These are phyloP conservation scores for Chrysanthemum makinoi DNA, from an alignment of 129 eudicot genomes.

Conservation along the genomic window DNA sequence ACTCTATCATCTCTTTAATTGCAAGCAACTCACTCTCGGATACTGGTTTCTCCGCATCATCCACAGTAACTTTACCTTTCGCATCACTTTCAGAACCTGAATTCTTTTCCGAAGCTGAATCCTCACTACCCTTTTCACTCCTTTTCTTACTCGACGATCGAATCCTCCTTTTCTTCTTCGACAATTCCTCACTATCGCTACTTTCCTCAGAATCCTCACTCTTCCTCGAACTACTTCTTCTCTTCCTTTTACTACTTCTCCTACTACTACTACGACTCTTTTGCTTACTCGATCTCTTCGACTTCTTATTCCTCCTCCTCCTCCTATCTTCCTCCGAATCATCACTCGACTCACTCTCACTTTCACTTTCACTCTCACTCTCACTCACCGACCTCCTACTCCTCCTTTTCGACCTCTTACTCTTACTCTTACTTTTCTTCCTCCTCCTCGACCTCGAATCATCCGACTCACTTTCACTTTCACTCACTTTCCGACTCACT, in stretches of 20 bases:
- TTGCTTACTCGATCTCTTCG: slow-evolving; percentile 29
- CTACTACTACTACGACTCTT: slow-evolving; percentile 35
- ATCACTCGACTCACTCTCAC: slow-evolving; percentile 42
- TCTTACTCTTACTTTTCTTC: slow-evolving; percentile 35
- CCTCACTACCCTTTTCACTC: slow-evolving; percentile 40
- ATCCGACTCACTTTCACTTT: slow-evolving; percentile 30
- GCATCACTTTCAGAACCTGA: slow-evolving; percentile 34
- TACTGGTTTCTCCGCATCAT: slow-evolving; percentile 39
- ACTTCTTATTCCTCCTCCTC: slow-evolving; percentile 22
- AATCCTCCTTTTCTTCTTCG: slow-evolving; percentile 32
- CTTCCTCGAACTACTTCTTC: slow-evolving; percentile 42
- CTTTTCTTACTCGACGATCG: slow-evolving; percentile 42
- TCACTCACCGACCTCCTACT: slow-evolving; percentile 46
- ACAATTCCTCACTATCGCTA: slow-evolving; percentile 43
- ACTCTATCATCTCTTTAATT: slow-evolving; percentile 65
- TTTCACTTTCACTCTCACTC: slow-evolving; percentile 41
- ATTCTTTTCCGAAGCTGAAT: slow-evolving; percentile 29
- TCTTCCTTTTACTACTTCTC: slow-evolving; percentile 23
- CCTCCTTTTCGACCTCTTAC: slow-evolving; percentile 34
- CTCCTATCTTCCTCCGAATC: slow-evolving; percentile 49
- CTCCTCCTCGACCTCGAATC: slow-evolving; percentile 39
- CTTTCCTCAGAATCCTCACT: slow-evolving; percentile 32
- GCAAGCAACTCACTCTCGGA: slow-evolving; percentile 37
- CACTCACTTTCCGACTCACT: slow-evolving; percentile 38
- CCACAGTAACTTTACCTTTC: slow-evolving; percentile 26